These are phyloP conservation scores for Rhipidocladum racemiflorum DNA, from an alignment of 176 grass and related monocot species.

Conservation along the genomic window DNA sequence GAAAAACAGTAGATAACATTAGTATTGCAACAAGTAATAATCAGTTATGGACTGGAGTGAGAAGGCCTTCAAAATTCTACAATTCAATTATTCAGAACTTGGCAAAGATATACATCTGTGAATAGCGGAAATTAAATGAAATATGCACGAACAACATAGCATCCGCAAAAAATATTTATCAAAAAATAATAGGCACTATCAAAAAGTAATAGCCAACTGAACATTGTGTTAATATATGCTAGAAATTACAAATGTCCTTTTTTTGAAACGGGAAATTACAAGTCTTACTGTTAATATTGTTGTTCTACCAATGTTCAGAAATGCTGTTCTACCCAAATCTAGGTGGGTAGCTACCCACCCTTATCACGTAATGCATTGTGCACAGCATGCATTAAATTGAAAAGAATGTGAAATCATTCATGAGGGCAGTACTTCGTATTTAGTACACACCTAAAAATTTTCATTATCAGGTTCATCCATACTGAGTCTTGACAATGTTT, in stretches of 20 bases:
- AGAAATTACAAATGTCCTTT: background rate
- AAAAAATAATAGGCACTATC: background rate
- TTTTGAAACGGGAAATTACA: too few species aligned
- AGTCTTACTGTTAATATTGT: too few species aligned
- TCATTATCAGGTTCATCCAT: background rate
- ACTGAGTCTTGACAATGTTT: background rate
- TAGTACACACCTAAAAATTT: background rate
- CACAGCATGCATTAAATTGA: background rate
- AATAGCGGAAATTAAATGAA: background rate
- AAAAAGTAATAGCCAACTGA: background rate
- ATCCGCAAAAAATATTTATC: background rate
- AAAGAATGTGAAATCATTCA: background rate
- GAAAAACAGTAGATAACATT: constrained; percentile 25
- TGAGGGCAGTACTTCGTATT: background rate
- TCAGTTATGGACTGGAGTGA: background rate
- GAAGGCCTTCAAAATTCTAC: background rate
- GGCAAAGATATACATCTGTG: background rate
- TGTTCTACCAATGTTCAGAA: background rate
- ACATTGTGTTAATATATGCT: background rate
- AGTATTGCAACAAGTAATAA: background rate
- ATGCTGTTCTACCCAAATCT: constrained; percentile 1
- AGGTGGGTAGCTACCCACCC: background rate
- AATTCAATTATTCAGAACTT: constrained; percentile 13
- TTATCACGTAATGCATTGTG: background rate
- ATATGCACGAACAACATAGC: background rate